Evolutionary conservation across 176 grass and related monocot genomes (phyloP).

Genomic region (Tillandsia leiboldiana): DNA sequence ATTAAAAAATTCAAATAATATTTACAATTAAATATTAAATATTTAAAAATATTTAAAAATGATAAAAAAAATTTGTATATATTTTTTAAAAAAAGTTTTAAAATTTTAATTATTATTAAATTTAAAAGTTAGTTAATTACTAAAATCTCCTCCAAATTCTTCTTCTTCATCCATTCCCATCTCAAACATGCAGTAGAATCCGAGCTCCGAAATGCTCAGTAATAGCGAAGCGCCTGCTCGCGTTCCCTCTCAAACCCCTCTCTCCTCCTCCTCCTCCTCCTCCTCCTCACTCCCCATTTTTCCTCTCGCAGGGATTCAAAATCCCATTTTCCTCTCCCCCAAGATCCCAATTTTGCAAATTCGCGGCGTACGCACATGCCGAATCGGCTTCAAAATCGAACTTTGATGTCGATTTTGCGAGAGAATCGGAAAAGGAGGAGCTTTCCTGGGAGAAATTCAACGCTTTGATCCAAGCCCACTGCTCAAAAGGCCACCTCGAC

Average conservation of each 20-base stretch:
- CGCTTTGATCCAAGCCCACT: slow-evolving; percentile 36
- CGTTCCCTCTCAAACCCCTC: slow-evolving; percentile 1
- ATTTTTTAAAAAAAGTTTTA: too few relatives aligned
- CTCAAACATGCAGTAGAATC: not conserved
- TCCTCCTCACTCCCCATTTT: not conserved
- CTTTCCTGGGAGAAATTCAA: slow-evolving; percentile 61
- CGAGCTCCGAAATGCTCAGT: not conserved
- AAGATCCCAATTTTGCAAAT: not conserved
- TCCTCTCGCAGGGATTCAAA: not conserved
- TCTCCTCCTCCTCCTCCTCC: not conserved
- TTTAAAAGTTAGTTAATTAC: too few relatives aligned
- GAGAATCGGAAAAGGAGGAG: slow-evolving; percentile 28
- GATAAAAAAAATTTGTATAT: too few relatives aligned
- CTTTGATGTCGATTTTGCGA: not conserved
- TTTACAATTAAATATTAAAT: too few relatives aligned
- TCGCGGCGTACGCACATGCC: not conserved
- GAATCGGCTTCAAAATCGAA: not conserved
- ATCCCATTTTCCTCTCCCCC: not conserved
- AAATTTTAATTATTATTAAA: too few relatives aligned
- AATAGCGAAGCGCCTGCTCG: not conserved
- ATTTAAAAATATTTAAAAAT: too few relatives aligned
- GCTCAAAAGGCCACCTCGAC: slow-evolving; percentile 24
- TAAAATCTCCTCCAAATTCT: not conserved
- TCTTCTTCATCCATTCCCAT: not conserved
- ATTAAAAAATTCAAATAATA: too few relatives aligned